A percentile compares a stretch with the other conserved stretches of the same genome.
Evolutionary conservation across 345 rosid genomes (phyloP).

Genomic region (Moringa oleifera): DNA sequence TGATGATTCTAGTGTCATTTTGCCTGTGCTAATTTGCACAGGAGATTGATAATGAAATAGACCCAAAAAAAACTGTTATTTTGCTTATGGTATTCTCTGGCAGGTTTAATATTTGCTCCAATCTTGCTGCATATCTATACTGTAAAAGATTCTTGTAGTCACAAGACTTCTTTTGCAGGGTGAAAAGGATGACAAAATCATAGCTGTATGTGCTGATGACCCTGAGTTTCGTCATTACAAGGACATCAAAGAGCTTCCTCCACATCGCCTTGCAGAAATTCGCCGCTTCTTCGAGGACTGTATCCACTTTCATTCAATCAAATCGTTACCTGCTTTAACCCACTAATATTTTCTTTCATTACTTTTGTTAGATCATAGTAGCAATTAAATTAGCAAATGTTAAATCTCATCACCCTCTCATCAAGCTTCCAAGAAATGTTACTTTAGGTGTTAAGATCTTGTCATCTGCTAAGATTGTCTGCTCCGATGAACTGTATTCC

Average conservation of each 20-base stretch:
- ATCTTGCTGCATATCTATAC: background rate
- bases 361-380: background rate
- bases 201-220: conserved; percentile 98
- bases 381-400: background rate
- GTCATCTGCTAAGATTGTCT: background rate
- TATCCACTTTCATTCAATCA: conserved; percentile 40
- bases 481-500: conserved; percentile 17
- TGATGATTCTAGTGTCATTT: background rate
- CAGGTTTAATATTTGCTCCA: background rate
- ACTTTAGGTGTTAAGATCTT: background rate
- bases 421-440: background rate
- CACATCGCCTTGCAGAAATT: conserved; percentile 96
- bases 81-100: background rate
- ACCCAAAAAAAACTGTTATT: background rate
- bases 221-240: conserved; percentile 95
- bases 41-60: background rate
- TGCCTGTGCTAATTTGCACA: background rate
- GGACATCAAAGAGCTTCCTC: conserved; percentile 94
- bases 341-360: background rate
- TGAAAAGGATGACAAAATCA: conserved; percentile 95
- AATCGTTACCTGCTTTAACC: conserved; percentile 7
- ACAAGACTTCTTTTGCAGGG: conserved; percentile 43
- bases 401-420: background rate
- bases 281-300: conserved; percentile 99
- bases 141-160: background rate